These are phyloP conservation scores for Aspergillus diversus DNA, from an alignment of 495 filamentous ascomycete species.

Conservation along the genomic window DNA sequence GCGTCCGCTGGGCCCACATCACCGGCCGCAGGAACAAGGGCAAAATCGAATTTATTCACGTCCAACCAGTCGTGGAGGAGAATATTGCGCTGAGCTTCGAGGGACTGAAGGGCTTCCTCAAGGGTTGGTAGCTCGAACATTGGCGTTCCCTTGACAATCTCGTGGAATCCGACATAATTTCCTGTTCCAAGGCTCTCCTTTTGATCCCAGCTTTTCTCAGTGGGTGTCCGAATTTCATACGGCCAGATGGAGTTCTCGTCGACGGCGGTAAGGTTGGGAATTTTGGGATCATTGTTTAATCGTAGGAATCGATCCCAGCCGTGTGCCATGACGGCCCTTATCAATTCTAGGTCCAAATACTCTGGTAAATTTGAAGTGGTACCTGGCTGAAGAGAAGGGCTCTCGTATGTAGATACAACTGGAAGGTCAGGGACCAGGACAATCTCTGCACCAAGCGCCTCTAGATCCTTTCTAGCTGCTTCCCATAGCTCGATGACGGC, in stretches of 20 bases:
- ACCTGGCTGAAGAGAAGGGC: neutral
- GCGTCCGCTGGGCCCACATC: constrained; percentile 20
- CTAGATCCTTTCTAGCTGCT: neutral
- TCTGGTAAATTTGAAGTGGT: neutral
- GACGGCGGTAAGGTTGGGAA: neutral
- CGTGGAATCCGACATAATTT: neutral
- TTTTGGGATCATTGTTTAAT: constrained; percentile 13
- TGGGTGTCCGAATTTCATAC: constrained; percentile 2
- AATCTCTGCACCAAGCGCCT: neutral
- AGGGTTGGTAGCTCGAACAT: constrained; percentile 11
- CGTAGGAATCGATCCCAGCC: constrained; percentile 26
- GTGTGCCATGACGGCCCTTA: constrained; percentile 15
- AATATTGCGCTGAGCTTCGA: constrained; percentile 19
- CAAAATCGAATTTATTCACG: constrained; percentile 9
- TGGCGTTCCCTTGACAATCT: neutral
- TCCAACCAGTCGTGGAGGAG: constrained; percentile 24
- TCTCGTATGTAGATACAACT: constrained; percentile 9
- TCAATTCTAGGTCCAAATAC: neutral
- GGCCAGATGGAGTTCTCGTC: constrained; percentile 17
- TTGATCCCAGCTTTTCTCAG: constrained; percentile 3
- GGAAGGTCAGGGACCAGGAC: neutral
- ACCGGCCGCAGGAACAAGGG: constrained; percentile 18
- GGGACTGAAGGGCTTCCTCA: constrained; percentile 3
- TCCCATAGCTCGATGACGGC: neutral
- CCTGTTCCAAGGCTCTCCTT: constrained; percentile 2